Evolutionary conservation across 1,139 yeast genomes (phyloP).

Genomic region (Scheffersomyces parashehatae): DNA sequence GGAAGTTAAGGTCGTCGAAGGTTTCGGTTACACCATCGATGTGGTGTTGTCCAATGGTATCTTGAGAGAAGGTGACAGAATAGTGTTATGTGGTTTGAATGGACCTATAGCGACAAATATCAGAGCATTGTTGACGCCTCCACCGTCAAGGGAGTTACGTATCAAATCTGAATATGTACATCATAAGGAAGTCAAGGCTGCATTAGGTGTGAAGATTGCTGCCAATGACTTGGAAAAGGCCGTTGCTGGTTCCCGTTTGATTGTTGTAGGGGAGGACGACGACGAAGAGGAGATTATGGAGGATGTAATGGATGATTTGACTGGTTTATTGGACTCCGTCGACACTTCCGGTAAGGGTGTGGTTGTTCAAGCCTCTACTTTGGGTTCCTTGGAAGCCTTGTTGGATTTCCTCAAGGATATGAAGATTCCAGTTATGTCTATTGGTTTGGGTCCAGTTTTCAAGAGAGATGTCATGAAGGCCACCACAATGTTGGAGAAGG

Average conservation of each 20-base stretch:
- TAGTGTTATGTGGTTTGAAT: constrained; percentile 95
- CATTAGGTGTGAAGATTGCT: constrained; percentile 97
- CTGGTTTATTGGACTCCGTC: constrained; percentile 91
- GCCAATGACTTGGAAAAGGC: constrained; percentile 98
- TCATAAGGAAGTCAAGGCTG: constrained; percentile 97
- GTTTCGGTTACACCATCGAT: constrained; percentile 98
- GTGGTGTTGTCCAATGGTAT: constrained; percentile 96
- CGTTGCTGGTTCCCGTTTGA: constrained; percentile 95
- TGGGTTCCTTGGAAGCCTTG: constrained; percentile 96
- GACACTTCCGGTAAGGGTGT: constrained; percentile 96
- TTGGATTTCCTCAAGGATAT: constrained; percentile 95
- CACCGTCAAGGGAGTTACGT: constrained; percentile 94
- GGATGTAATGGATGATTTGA: constrained; percentile 97
- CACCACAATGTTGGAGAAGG: constrained; percentile 92
- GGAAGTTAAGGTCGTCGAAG: constrained; percentile 98
- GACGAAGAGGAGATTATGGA: constrained; percentile 98
- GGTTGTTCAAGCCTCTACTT: constrained; percentile 96
- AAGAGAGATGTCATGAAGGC: constrained; percentile 99
- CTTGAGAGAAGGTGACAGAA: constrained; percentile 89
- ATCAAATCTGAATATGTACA: constrained; percentile 92
- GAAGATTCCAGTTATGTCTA: constrained; percentile 99
- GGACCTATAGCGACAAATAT: constrained; percentile 99
- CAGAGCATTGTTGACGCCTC: constrained; percentile 95
- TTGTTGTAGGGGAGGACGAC: constrained; percentile 95
- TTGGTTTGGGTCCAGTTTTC: constrained; percentile 96